These are phyloP conservation scores for Plasmopara viticola DNA, from an alignment of 352 stramenopile genomes.

Conservation along the genomic window DNA sequence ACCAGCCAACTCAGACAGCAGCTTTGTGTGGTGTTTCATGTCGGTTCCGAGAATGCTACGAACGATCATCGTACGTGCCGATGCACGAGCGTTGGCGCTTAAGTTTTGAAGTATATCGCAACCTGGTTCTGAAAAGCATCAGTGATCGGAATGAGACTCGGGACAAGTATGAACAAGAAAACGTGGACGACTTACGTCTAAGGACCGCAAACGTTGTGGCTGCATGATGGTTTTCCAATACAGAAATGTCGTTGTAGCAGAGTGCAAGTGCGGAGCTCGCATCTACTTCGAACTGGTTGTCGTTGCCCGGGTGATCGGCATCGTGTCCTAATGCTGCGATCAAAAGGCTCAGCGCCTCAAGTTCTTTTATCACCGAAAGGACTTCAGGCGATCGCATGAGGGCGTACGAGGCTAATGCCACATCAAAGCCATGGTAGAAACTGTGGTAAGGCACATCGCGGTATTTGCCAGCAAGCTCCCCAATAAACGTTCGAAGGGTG, in stretches of 20 bases:
- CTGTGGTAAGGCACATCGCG: conserved; percentile 78
- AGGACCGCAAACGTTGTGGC: conserved; percentile 71
- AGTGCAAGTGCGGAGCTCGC: conserved; percentile 68
- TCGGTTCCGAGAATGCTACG: conserved; percentile 74
- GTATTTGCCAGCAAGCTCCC: conserved; percentile 49
- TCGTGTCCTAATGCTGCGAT: conserved; percentile 83
- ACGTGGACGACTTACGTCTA: conserved; percentile 25
- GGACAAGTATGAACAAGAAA: background rate
- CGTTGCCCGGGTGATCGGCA: conserved; percentile 82
- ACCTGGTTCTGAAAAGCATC: conserved; percentile 20
- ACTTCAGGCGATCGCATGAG: conserved; percentile 51
- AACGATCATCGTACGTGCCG: conserved; percentile 54
- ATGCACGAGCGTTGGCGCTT: conserved; percentile 35
- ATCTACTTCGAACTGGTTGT: conserved; percentile 88
- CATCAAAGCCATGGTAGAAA: conserved; percentile 82
- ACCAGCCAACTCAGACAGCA: conserved; percentile 45
- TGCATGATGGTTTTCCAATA: conserved; percentile 85
- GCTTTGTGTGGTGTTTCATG: conserved; percentile 78
- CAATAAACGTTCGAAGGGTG: conserved; percentile 48
- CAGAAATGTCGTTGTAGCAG: conserved; percentile 87
- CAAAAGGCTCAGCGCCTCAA: conserved; percentile 71
- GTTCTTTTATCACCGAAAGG: conserved; percentile 59
- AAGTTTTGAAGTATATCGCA: conserved; percentile 60
- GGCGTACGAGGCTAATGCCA: conserved; percentile 57
- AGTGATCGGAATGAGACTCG: conserved; percentile 7